Percentiles rank a stretch among this genome's conserved stretches.
phyloP scores from a whole-genome alignment of 2,329 filamentous ascomycete genomes.

The Rugonectria rugulosa region DNA sequence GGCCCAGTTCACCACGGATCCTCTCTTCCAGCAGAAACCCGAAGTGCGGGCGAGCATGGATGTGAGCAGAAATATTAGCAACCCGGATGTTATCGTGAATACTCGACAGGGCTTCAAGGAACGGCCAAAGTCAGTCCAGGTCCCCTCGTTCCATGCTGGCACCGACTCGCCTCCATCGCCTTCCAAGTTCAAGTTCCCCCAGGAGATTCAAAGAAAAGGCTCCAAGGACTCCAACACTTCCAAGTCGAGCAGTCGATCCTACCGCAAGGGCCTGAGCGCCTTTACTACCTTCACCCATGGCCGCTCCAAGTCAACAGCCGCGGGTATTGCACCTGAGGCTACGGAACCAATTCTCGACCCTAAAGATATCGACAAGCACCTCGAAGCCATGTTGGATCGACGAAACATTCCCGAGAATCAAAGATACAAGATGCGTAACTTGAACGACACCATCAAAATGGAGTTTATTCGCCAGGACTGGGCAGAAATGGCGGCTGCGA shows the following conservation, averaged over 20 bases:
- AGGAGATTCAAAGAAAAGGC: slow-evolving; percentile 33
- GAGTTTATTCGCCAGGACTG: slow-evolving; percentile 94
- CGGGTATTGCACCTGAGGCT: slow-evolving; percentile 40
- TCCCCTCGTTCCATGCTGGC: slow-evolving; percentile 30
- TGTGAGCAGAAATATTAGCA: slow-evolving; percentile 28
- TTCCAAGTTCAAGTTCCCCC: slow-evolving; percentile 31
- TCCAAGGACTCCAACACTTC: slow-evolving; percentile 40
- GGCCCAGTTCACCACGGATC: slow-evolving; percentile 68
- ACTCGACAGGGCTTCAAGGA: slow-evolving; percentile 45
- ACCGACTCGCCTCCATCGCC: slow-evolving; percentile 34
- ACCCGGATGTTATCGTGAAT: slow-evolving; percentile 28
- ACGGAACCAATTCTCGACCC: slow-evolving; percentile 62
- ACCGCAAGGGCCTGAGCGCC: slow-evolving; percentile 49
- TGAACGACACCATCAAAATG: slow-evolving; percentile 90
- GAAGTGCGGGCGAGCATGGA: slow-evolving; percentile 37
- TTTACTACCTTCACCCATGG: slow-evolving; percentile 49
- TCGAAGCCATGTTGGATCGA: slow-evolving; percentile 76
- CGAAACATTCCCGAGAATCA: slow-evolving; percentile 94
- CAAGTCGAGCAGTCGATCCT: slow-evolving; percentile 47
- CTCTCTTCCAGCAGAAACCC: slow-evolving; percentile 30
- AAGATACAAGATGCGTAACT: slow-evolving; percentile 90
- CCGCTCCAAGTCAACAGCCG: slow-evolving; percentile 46
- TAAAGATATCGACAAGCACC: slow-evolving; percentile 63
- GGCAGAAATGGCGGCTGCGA: slow-evolving; percentile 67
- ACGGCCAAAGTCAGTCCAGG: slow-evolving; percentile 61